Evolutionary conservation across 1,139 yeast species (phyloP), one percentile per base, ranked within the genome.

Genomic region (Candida mesenterica): DNA sequence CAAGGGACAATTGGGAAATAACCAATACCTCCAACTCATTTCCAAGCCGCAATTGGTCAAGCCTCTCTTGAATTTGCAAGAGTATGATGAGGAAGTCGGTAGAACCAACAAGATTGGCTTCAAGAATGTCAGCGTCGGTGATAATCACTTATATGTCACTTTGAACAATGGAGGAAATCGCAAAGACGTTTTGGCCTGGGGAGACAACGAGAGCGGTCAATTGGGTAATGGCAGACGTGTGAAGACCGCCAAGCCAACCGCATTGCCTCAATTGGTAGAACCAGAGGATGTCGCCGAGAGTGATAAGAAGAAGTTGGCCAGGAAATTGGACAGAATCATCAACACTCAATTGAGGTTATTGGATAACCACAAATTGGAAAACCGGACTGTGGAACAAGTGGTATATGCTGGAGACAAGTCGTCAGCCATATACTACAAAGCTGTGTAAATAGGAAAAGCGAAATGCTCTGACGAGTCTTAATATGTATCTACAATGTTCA

Each of bases 1-100:
- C 34, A 74, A 75, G 48, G 98, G 97, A n/a, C 95, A 88, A 59
- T 67, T 89, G 39, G 98, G 97, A 13, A 75, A 78, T 33, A 89
- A 87, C 16, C 67, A 81, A 37, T 89, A 72, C 56, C 64, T 82
- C 33, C 96, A 89, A 54, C 82, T 87, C 12, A 84, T 82, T 50
- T 65, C 77, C 14, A 72, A 70, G 31, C 96, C 97, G 5, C 68
- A 74, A 15, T 71, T 73, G 28, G 58, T 90, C 40, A 78, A 77
- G 54, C 62, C 73, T 3, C 56, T 84, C 31, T 53, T 64, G 18
- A 65, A 70, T 12, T 59, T 74, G 42, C 49, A 50, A 15, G 80
- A 75, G 43, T 75, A 43, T 41, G 62, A 69, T 44, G 77, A 70
- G 44, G 35, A 36, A 0, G 37, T 44, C 2, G 39, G 52, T n/a